These are phyloP conservation scores for Fusarium sp. DNA, from an alignment of 2,329 filamentous ascomycete species.

Conservation along the genomic window DNA sequence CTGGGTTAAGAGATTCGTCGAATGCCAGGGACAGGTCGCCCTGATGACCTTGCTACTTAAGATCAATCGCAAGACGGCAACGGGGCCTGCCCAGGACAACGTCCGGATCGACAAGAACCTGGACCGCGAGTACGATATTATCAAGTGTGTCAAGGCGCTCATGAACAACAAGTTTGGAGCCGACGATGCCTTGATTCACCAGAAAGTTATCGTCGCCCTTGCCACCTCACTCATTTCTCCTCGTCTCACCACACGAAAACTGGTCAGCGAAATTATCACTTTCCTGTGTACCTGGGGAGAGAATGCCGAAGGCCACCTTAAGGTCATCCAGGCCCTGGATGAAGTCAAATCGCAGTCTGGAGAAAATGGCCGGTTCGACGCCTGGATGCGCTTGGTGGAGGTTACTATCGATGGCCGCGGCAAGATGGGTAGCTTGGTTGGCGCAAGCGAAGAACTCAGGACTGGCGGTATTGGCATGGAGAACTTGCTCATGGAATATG, in stretches of 20 bases:
- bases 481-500: conserved; percentile 99
- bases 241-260: conserved; percentile 88
- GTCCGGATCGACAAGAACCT: conserved; percentile 78
- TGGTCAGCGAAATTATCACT: conserved; percentile 95
- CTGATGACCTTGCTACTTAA: conserved; percentile 93
- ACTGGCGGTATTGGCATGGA: conserved; percentile 98
- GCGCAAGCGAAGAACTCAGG: conserved; percentile 94
- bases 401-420: conserved; percentile 96
- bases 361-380: conserved; percentile 95
- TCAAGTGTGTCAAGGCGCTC: conserved; percentile 95
- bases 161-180: conserved; percentile 99
- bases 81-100: conserved; percentile 73
- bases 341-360: conserved; percentile 87
- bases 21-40: conserved; percentile 96
- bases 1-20: conserved; percentile 96
- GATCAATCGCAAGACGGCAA: conserved; percentile 87
- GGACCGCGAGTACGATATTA: conserved; percentile 94
- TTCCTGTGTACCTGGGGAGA: conserved; percentile 96
- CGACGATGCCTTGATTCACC: conserved; percentile 91
- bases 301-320: conserved; percentile 84
- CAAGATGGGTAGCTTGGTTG: conserved; percentile 98
- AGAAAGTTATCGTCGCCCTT: conserved; percentile 89
- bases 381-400: conserved; percentile 98
- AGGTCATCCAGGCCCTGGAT: conserved; percentile 94
- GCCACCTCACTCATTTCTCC: conserved; percentile 89